These are phyloP conservation scores for Metarhizium brunneum DNA, from an alignment of 2,329 filamentous ascomycete species.

Conservation along the genomic window DNA sequence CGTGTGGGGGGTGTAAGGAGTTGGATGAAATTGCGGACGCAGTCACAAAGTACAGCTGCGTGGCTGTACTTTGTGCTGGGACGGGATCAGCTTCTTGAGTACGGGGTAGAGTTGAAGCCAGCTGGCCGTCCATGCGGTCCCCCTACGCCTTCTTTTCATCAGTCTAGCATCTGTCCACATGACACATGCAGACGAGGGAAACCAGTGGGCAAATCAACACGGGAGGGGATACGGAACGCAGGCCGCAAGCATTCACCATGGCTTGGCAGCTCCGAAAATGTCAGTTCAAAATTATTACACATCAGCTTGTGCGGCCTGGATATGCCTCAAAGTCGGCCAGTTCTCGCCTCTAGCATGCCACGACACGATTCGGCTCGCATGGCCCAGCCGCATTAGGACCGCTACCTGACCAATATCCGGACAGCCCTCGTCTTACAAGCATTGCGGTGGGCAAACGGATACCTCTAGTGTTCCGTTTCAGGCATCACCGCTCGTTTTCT, in stretches of 20 bases:
- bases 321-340: not conserved
- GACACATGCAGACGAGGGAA: too few species aligned
- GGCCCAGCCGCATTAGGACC: not conserved
- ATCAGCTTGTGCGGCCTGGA: not conserved
- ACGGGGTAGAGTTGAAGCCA: too few species aligned
- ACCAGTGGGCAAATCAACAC: too few species aligned
- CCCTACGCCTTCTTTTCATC: too few species aligned
- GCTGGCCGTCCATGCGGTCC: too few species aligned
- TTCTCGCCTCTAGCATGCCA: not conserved
- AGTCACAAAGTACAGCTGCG: not conserved
- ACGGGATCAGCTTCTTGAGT: not conserved
- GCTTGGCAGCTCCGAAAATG: too few species aligned
- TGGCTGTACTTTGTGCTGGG: not conserved
- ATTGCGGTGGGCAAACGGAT: not conserved
- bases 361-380: not conserved
- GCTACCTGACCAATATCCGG: not conserved
- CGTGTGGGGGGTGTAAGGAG: slow-evolving; percentile 2
- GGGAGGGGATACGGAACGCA: too few species aligned
- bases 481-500: not conserved
- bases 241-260: too few species aligned
- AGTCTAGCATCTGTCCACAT: too few species aligned
- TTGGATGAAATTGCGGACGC: not conserved
- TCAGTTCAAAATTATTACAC: too few species aligned
- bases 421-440: not conserved
- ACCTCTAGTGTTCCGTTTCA: not conserved